Percentiles rank a stretch among this genome's conserved stretches.
Conservation (phyloP, 208 protist genomes). For the Tritrichomonas foetus region DNA sequence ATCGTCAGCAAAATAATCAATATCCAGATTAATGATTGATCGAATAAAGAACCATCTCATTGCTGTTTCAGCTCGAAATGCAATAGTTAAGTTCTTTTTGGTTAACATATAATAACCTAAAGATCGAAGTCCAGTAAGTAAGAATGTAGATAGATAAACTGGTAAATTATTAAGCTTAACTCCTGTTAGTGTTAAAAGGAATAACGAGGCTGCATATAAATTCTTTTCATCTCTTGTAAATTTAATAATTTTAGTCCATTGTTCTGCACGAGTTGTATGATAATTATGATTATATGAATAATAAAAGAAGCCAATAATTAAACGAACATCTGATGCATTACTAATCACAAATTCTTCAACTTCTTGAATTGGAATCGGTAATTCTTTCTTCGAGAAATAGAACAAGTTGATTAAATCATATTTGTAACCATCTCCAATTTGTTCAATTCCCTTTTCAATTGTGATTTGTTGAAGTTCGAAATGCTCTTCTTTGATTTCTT, state of each 20-base stretch:
- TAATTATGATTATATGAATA: neutral
- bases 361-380: neutral
- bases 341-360: neutral
- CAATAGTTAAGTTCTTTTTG: neutral
- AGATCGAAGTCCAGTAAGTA: neutral
- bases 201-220: neutral
- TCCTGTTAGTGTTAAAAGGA: neutral
- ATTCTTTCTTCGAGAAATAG: neutral
- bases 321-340: neutral
- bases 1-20: neutral
- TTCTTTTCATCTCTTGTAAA: neutral
- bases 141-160: neutral
- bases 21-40: neutral
- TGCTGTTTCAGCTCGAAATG: neutral
- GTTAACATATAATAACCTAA: neutral
- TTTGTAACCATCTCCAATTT: too few relatives aligned
- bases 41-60: constrained; percentile 19
- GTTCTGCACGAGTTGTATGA: neutral
- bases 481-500: too few relatives aligned
- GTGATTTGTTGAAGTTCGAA: too few relatives aligned
- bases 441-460: too few relatives aligned
- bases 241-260: neutral
- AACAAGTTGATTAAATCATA: neutral
- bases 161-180: neutral
- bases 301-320: neutral